Evolutionary conservation across 139 green algal species (phyloP).

Genomic region (Trebouxia sp.): DNA sequence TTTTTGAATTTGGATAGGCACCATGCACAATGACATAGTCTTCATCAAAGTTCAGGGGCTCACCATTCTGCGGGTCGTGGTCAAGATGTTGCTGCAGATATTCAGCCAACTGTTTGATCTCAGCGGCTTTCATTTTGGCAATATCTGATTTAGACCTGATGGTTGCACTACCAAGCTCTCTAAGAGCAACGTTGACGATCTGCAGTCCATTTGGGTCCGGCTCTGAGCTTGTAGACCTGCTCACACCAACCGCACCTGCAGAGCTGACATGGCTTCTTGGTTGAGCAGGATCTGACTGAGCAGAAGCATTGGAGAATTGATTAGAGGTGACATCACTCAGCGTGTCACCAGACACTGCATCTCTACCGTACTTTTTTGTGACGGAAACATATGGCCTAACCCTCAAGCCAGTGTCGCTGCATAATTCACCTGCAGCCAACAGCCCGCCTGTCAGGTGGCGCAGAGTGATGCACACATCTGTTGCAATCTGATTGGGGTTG

Average conservation of each 20-base stretch:
- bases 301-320: not conserved
- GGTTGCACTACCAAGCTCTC: not conserved
- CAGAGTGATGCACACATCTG: not conserved
- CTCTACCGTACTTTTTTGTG: not conserved
- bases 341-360: not conserved
- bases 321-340: not conserved
- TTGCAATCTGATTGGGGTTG: not conserved
- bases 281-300: not conserved
- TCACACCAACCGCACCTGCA: not conserved
- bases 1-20: not conserved
- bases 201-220: not conserved
- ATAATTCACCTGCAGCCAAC: not conserved
- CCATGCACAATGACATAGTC: not conserved
- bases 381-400: not conserved
- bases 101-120: not conserved
- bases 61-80: not conserved
- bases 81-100: constrained; percentile 1
- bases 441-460: not conserved
- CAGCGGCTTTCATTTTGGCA: not conserved
- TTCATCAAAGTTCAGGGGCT: not conserved
- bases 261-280: not conserved
- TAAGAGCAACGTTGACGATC: not conserved
- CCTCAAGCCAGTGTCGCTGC: not conserved
- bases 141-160: not conserved
- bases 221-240: not conserved